A percentile compares a stretch with the other conserved stretches of the same genome.
Evolutionary conservation across 1,284 basidiomycete genomes (phyloP).

Genomic region (Vanrija pseudolonga): DNA sequence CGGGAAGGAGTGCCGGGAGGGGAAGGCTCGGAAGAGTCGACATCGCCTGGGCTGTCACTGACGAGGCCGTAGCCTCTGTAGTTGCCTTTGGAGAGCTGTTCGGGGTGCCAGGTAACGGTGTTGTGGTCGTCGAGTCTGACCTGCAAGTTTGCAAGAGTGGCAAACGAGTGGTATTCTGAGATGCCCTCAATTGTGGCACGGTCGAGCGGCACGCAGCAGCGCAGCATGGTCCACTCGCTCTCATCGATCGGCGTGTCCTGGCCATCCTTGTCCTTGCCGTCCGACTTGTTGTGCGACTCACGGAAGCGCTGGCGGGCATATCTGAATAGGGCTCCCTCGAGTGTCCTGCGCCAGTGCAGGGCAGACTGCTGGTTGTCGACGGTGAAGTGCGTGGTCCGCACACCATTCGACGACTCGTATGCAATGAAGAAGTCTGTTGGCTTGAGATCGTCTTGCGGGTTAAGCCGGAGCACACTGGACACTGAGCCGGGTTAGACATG

Average conservation of each 20-base stretch:
- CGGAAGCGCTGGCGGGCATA: constrained; percentile 31
- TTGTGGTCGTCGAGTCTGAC: constrained; percentile 18
- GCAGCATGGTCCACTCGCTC: constrained; percentile 53
- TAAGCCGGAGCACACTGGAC: constrained; percentile 47
- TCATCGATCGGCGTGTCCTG: not conserved
- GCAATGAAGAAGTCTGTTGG: constrained; percentile 52
- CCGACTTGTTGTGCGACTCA: constrained; percentile 5
- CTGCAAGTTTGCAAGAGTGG: constrained; percentile 40
- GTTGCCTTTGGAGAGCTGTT: constrained; percentile 17
- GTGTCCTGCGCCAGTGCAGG: constrained; percentile 59
- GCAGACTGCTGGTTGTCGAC: constrained; percentile 60
- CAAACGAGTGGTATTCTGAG: constrained; percentile 47
- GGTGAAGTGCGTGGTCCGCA: constrained; percentile 50
- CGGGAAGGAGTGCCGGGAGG: not conserved
- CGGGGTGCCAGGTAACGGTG: constrained; percentile 12
- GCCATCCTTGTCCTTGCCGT: not conserved
- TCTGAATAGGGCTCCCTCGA: constrained; percentile 52
- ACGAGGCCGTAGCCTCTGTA: not conserved
- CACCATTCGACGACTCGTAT: constrained; percentile 40
- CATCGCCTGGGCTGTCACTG: not conserved
- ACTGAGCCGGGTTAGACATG: constrained; percentile 9
- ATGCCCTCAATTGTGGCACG: constrained; percentile 48
- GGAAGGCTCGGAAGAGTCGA: not conserved
- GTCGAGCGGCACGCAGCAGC: constrained; percentile 58
- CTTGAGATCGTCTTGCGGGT: constrained; percentile 52